Percentiles rank a stretch among this genome's conserved stretches.
These are phyloP conservation scores for Berberis vulgaris DNA, from an alignment of 164 flowering plant species.

Conservation along the genomic window DNA sequence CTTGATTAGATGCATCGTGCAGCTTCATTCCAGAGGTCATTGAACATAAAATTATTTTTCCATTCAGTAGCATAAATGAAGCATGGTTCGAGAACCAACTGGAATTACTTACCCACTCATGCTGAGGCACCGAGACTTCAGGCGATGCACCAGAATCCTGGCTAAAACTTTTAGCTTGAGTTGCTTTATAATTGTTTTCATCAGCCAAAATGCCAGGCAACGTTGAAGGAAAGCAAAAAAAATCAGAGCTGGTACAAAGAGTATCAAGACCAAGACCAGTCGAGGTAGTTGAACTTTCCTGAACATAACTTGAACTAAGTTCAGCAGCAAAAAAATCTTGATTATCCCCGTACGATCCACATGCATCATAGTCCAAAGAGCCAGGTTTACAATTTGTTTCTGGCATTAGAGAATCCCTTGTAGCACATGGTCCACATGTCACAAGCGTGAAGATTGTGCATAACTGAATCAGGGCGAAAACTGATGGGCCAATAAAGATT, in stretches of 20 bases:
- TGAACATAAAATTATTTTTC: conserved; percentile 44
- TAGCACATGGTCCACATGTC: conserved; percentile 26
- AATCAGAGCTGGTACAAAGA: conserved; percentile 30
- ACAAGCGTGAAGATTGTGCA: conserved; percentile 25
- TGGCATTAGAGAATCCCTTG: conserved; percentile 7
- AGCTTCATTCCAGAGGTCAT: conserved; percentile 22
- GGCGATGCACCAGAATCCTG: conserved; percentile 16
- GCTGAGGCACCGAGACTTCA: conserved; percentile 15
- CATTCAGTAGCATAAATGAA: conserved; percentile 31
- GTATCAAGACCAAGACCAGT: conserved; percentile 10
- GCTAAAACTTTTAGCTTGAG: conserved; percentile 15
- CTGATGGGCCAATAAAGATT: not conserved
- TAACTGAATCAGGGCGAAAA: conserved; percentile 17
- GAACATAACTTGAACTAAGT: conserved; percentile 16
- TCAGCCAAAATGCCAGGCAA: conserved; percentile 29
- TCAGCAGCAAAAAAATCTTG: conserved; percentile 21
- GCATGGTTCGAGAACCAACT: conserved; percentile 34
- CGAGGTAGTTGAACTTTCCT: conserved; percentile 7
- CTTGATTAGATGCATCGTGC: conserved; percentile 14
- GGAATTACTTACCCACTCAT: conserved; percentile 19
- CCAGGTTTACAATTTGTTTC: conserved; percentile 17
- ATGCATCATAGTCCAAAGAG: conserved; percentile 25
- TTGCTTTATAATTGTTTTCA: conserved; percentile 13
- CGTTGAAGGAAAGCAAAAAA: conserved; percentile 62
- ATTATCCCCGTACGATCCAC: conserved; percentile 18